Conservation (phyloP, 108 stramenopile genomes). For the Parietichytrium sp. region DNA sequence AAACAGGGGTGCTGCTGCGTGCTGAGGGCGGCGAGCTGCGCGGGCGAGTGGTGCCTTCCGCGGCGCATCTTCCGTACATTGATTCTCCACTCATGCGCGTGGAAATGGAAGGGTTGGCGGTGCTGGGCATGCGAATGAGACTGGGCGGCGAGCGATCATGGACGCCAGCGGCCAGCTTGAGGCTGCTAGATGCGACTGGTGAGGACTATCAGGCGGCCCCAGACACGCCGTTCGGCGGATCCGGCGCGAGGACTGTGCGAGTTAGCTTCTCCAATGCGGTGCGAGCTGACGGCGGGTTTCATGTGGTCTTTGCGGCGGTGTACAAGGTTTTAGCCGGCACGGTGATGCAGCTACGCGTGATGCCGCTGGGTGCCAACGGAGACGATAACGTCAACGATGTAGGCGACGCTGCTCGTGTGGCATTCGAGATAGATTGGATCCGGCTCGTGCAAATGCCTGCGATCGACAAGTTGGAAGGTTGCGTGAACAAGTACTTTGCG, state of each 20-base stretch:
- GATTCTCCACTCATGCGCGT: not conserved
- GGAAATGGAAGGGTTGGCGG: not conserved
- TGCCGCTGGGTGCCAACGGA: not conserved
- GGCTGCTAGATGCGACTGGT: not conserved
- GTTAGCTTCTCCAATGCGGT: not conserved
- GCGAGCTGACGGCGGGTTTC: not conserved
- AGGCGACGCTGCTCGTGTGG: too few relatives aligned
- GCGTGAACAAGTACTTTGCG: constrained; percentile 50
- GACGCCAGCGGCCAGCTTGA: not conserved
- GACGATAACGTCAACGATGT: not conserved
- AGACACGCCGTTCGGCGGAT: not conserved
- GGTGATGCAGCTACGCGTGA: not conserved
- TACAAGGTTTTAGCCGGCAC: not conserved
- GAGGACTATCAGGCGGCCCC: constrained; percentile 18
- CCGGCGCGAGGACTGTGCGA: not conserved
- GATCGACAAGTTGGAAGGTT: constrained; percentile 49
- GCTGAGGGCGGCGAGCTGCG: constrained; percentile 33
- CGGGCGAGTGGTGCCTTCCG: not conserved
- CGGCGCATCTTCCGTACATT: not conserved
- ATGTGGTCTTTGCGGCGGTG: not conserved
- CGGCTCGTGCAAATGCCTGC: constrained; percentile 48
- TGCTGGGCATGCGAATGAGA: not conserved
- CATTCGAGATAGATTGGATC: constrained; percentile 56
- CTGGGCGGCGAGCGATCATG: not conserved
- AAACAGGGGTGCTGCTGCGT: not conserved